Conservation (phyloP, 129 eudicot species). For the Saussurea involucrata region DNA sequence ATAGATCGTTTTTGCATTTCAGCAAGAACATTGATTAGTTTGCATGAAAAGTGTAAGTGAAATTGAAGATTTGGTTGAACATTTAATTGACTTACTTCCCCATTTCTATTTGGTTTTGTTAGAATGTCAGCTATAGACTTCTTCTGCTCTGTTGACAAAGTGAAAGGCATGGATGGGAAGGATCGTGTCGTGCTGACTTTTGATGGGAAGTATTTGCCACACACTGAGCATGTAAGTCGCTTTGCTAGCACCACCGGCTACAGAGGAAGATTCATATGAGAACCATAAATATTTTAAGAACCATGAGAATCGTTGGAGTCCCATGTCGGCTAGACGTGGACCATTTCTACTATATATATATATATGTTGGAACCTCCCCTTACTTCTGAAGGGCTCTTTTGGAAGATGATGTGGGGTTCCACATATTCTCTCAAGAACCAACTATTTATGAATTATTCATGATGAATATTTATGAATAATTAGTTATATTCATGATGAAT, state of each 20-base stretch:
- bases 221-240: constrained; percentile 80
- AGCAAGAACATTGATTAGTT: neutral
- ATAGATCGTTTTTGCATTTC: neutral
- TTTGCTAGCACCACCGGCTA: neutral
- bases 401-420: no score
- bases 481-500: neutral
- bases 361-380: no score
- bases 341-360: no score
- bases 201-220: constrained; percentile 91
- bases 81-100: neutral
- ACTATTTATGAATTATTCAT: neutral
- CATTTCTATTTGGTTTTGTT: constrained; percentile 5
- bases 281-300: neutral
- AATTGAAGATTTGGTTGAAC: neutral
- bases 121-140: constrained; percentile 99
- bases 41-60: neutral
- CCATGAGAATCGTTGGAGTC: no score
- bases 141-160: constrained; percentile 93
- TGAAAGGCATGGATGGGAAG: constrained; percentile 91
- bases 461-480: neutral
- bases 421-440: no score
- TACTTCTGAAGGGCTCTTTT: no score
- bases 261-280: neutral
- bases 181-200: constrained; percentile 86
- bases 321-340: no score